Evolutionary conservation across 2,329 filamentous ascomycete genomes (phyloP), one percentile per base, ranked within the genome.

Genomic region (Colletotrichum godetiae): DNA sequence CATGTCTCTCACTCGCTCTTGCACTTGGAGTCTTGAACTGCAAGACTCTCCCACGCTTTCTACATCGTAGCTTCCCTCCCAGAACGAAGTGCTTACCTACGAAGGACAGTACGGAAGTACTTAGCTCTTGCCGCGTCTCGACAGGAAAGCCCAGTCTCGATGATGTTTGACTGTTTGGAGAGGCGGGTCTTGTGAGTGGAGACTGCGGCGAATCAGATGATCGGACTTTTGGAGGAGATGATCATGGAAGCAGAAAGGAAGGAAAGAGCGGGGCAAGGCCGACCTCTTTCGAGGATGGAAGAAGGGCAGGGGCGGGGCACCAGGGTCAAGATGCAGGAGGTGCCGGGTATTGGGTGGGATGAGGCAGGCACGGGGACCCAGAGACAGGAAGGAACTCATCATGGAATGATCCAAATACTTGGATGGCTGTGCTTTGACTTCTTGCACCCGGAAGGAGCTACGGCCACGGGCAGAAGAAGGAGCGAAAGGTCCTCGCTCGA

Each of bases 241-340:
- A 29, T 42, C 29, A 59, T 58, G 52, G 59, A 66, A 62, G 52
- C 35, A 22, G 65, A 5, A 69, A 68, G 59, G 69, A 72, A 72
- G 61, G 42, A 72, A 59, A 53, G 55, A 63, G 42, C 68, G 69
- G 69, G 31, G 13, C 65, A 53, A 33, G 58, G 31, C 68, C 49
- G 24, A 37, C 33, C 27, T 33, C 29, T n/a, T 49, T 24, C 37
- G 42, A 29, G 27, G 27, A 29, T 29, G 27, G 27, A 4, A 29
- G 27, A 22, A 55, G 37, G 53, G 68, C 56, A 71, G 46, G 6
- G 35, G 56, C 7, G 33, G 29, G 57, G 31, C 57, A 24, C 3
- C 11, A n/a, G 58, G 15, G 3, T 22, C 42, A 49, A 19, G 42
- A 49, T 19, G 42, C 19, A 22, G 42, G 42, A 49, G 42, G 42